phyloP scores from a whole-genome alignment of 1,284 basidiomycete genomes.

The Cystobasidium slooffiae region DNA sequence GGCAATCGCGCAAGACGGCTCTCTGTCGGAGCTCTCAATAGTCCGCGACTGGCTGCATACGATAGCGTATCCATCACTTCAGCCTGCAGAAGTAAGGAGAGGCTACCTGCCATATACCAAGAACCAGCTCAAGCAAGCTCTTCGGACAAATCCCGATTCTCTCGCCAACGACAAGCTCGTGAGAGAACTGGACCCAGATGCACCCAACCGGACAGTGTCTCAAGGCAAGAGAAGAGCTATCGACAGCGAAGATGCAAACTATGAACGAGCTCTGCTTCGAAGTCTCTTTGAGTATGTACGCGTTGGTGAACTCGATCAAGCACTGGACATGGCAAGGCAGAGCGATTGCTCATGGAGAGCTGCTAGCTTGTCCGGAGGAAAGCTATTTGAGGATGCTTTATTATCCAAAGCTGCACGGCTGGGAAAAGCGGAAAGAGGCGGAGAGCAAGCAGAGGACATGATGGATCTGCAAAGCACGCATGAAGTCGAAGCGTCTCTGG shows the following conservation, averaged over 20 bases:
- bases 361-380: constrained; percentile 77
- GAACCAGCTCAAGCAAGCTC: constrained; percentile 68
- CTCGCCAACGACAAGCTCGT: constrained; percentile 59
- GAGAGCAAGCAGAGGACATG: not conserved
- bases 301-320: constrained; percentile 78
- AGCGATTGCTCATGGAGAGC: constrained; percentile 91
- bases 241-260: constrained; percentile 60
- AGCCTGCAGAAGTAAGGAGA: constrained; percentile 69
- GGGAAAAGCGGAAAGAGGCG: not conserved
- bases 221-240: constrained; percentile 44
- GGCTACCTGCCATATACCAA: constrained; percentile 85
- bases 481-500: constrained; percentile 64
- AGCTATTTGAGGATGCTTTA: constrained; percentile 72
- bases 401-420: constrained; percentile 55
- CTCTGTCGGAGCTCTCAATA: constrained; percentile 71
- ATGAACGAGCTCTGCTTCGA: constrained; percentile 74
- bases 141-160: constrained; percentile 63
- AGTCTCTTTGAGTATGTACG: constrained; percentile 77
- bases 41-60: constrained; percentile 82
- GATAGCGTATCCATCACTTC: constrained; percentile 55
- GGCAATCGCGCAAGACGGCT: constrained; percentile 66
- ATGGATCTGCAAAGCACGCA: constrained; percentile 53
- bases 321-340: constrained; percentile 78
- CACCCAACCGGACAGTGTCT: constrained; percentile 68
- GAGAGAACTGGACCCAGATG: constrained; percentile 75